Evolutionary conservation across 495 filamentous ascomycete genomes (phyloP).

Genomic region (Xylaria sp.): DNA sequence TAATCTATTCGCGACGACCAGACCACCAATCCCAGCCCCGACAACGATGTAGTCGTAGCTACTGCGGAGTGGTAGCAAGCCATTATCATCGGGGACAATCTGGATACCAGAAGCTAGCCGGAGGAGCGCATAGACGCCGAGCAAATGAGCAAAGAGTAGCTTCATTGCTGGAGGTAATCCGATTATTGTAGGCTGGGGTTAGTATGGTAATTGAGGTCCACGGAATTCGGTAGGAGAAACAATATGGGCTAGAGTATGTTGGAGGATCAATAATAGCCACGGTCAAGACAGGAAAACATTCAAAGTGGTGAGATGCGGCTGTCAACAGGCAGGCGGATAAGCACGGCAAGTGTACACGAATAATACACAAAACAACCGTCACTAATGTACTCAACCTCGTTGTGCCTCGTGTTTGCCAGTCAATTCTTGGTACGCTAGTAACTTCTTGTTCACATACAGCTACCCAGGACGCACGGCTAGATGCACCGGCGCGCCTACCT

Average conservation of each 20-base stretch:
- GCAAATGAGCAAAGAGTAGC: slow-evolving; percentile 4
- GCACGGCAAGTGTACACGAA: neutral
- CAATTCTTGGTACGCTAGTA: neutral
- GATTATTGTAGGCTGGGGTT: too few relatives aligned
- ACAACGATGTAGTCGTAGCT: slow-evolving; percentile 60
- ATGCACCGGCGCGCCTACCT: neutral
- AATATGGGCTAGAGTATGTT: neutral
- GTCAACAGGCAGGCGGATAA: neutral
- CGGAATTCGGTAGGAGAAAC: neutral
- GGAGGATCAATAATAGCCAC: neutral
- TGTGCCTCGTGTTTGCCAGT: neutral
- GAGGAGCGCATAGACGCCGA: slow-evolving; percentile 28
- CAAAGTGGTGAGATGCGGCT: neutral
- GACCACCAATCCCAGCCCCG: slow-evolving; percentile 61
- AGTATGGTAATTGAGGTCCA: too few relatives aligned
- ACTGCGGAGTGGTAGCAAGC: slow-evolving; percentile 28
- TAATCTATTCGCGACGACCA: slow-evolving; percentile 61
- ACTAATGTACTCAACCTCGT: neutral
- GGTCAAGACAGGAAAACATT: neutral
- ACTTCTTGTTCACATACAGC: neutral
- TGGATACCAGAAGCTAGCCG: slow-evolving; percentile 22
- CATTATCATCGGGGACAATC: slow-evolving; percentile 24
- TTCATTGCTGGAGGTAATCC: neutral
- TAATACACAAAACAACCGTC: neutral
- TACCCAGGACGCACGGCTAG: neutral